Evolutionary conservation across 805 yeast species (phyloP).

Genomic region (Suhomyces pyralidae): DNA sequence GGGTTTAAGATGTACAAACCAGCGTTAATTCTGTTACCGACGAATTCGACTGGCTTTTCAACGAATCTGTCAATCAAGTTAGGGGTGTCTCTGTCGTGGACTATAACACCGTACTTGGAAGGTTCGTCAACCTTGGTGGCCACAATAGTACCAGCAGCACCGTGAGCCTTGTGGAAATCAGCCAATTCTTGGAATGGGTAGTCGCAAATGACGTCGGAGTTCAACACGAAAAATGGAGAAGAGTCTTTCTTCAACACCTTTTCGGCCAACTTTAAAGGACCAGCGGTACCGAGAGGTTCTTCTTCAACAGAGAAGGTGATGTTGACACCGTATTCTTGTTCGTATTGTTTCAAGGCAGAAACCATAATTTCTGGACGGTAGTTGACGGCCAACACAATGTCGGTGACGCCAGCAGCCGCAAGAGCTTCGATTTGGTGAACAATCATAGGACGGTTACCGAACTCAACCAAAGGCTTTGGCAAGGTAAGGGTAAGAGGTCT

Average conservation of each 20-base stretch:
- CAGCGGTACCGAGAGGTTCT: constrained; percentile 99
- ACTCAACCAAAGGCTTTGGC: constrained; percentile 97
- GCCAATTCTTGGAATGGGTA: constrained; percentile 94
- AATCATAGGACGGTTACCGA: constrained; percentile 99
- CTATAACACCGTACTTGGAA: constrained; percentile 98
- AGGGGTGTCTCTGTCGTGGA: constrained; percentile 91
- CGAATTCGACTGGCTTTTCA: constrained; percentile 98
- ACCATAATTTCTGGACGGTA: constrained; percentile 99
- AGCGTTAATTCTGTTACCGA: constrained; percentile 99
- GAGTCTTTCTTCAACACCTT: constrained; percentile 88
- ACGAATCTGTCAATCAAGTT: constrained; percentile 97
- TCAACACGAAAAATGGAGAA: constrained; percentile 94
- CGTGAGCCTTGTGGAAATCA: constrained; percentile 90
- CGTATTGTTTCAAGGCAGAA: constrained; percentile 88
- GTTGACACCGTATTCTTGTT: constrained; percentile 87
- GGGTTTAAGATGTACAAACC: constrained; percentile 99
- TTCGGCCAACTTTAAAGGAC: constrained; percentile 97
- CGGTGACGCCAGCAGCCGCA: constrained; percentile 98
- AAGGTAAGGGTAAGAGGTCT: constrained; percentile 95
- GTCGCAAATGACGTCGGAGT: constrained; percentile 98
- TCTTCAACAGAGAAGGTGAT: constrained; percentile 98
- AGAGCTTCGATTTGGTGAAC: constrained; percentile 97
- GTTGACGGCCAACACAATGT: constrained; percentile 96
- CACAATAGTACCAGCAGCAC: constrained; percentile 97
- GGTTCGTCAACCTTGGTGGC: constrained; percentile 99